A percentile compares a stretch with the other conserved stretches of the same genome.
Conservation (phyloP, 345 rosid species). For the Eucalyptus erythrocorys region DNA sequence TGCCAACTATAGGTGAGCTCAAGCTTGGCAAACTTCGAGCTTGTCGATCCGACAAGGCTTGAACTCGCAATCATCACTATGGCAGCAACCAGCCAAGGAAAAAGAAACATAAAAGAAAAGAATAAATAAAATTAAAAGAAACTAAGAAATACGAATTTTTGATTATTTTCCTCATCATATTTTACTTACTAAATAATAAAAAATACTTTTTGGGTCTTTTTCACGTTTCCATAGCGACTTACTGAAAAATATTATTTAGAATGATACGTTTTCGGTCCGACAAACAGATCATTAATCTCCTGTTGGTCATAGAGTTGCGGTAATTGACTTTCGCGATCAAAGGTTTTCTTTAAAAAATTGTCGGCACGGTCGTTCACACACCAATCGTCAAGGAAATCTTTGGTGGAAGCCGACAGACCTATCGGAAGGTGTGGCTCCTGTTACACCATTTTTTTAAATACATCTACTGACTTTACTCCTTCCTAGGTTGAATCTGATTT, state of each 20-base stretch:
- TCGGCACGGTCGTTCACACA: not conserved
- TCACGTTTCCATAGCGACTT: not conserved
- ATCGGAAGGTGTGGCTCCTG: not conserved
- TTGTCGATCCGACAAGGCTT: too few species aligned
- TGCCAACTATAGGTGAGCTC: too few species aligned
- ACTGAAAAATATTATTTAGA: not conserved
- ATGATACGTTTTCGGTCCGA: not conserved
- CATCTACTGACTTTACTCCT: not conserved
- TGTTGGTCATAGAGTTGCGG: not conserved
- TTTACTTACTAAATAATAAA: too few species aligned
- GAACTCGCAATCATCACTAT: accelerated
- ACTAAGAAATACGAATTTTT: too few species aligned
- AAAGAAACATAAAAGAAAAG: too few species aligned
- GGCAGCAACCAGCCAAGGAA: accelerated
- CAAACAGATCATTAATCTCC: not conserved
- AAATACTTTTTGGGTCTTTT: too few species aligned
- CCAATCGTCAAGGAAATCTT: too few species aligned
- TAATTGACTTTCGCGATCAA: not conserved
- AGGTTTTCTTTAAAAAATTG: not conserved
- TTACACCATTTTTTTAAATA: too few species aligned
- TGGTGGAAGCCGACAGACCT: not conserved
- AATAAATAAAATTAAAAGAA: too few species aligned
- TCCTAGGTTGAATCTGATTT: not conserved
- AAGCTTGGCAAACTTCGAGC: too few species aligned
- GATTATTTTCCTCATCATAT: not conserved